Base-by-base conservation (phyloP, 2,329 filamentous ascomycete genomes). In the Diaporthe helianthi region DNA sequence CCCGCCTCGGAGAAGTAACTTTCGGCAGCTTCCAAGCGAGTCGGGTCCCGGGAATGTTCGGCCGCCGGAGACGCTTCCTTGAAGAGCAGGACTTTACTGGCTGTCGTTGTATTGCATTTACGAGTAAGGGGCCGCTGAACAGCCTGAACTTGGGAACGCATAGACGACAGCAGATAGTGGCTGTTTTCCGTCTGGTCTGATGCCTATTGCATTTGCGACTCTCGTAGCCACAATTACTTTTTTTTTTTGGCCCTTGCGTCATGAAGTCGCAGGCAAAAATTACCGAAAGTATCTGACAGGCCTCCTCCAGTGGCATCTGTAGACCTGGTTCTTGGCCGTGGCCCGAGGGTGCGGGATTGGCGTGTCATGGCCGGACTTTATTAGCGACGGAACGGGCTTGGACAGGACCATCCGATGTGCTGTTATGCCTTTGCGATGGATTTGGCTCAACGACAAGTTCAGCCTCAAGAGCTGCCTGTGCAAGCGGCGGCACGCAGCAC, bases 21-120 rank as follows among this genome's bases (percentile, higher is more conserved):
- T 61, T 65, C 36, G 49, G 33, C 47, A 52, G 51, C 36, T 66
- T 54, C 63, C 4, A 46, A 24, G 44, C 38, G n/a, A 53, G 29
- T 41, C 65, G 29, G 52, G 29, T n/a, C n/a, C 41, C 65, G 65
- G 52, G 31, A n/a, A 55, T 41, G 51, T 29, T 58, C 65, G 65
- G 52, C 29, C 46, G 52, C 47, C 52, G 52, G 65, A 4, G 44
- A 1, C 10, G 24, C 17, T 46, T n/a, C 65, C 52, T n/a, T 29
- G 52, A 44, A 52, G 47, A 26, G 55, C 33, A 38, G 1, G 1
- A 38, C 4, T 5, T 36, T 33, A 58, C 22, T 36, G 52, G 41
- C 31, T 19, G 41, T 31, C 41, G 3, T 66, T 26, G 36, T 66
- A 66, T 66, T 26, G 36, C 58, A 66, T 36, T 26, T 49, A 49